A percentile compares a stretch with the other conserved stretches of the same genome.
phyloP scores from a whole-genome alignment of 164 flowering plant genomes.

The Hamamelis virginiana region DNA sequence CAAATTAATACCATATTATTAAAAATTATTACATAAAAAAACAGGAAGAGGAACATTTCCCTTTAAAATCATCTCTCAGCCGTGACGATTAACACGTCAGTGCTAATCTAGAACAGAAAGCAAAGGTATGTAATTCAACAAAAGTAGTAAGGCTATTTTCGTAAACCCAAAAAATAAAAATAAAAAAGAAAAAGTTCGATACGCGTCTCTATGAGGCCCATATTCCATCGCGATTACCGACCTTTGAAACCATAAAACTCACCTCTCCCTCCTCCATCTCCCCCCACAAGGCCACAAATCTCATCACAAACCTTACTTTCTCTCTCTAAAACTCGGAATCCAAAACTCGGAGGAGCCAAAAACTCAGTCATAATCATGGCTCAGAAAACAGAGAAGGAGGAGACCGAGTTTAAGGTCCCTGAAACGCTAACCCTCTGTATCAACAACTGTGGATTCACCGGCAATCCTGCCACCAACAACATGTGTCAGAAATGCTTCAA shows the following conservation, averaged over 20 bases:
- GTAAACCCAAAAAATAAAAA: constrained; percentile 1
- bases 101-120: no score
- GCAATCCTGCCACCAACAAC: constrained; percentile 47
- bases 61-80: no score
- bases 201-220: constrained; percentile 59
- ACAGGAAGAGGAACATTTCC: no score
- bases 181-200: constrained; percentile 18
- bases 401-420: constrained; percentile 63
- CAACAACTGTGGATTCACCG: constrained; percentile 49
- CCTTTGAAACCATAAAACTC: constrained; percentile 41
- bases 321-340: constrained; percentile 3
- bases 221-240: constrained; percentile 50
- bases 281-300: no score
- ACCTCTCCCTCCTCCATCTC: neutral
- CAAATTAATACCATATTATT: no score
- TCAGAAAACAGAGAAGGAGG: constrained; percentile 65
- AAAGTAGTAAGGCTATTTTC: constrained; percentile 20
- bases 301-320: neutral
- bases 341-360: neutral
- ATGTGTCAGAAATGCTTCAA: constrained; percentile 60
- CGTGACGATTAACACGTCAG: no score
- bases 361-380: constrained; percentile 35
- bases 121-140: neutral
- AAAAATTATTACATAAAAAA: no score
- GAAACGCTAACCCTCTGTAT: constrained; percentile 44